phyloP scores from a whole-genome alignment of 805 yeast species.

The Kregervanrija delftensis region DNA sequence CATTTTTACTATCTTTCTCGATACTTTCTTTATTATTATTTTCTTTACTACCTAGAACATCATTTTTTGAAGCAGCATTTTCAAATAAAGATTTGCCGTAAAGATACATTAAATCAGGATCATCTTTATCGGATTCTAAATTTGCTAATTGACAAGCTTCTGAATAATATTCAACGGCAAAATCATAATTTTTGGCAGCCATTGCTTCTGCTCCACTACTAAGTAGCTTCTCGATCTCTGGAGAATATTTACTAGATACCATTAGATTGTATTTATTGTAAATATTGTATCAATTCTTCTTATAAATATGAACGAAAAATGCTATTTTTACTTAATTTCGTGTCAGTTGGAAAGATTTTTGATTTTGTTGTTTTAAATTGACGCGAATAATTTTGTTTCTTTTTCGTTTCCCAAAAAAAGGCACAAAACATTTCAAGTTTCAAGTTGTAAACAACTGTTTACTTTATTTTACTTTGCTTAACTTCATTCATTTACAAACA shows the following conservation, averaged over 20 bases:
- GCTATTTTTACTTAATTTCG: too few species aligned
- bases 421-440: too few species aligned
- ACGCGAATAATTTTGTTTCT: too few species aligned
- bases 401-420: too few species aligned
- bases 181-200: slow-evolving; percentile 58
- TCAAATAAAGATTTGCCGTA: slow-evolving; percentile 80
- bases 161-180: slow-evolving; percentile 65
- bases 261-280: too few species aligned
- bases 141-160: slow-evolving; percentile 60
- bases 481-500: too few species aligned
- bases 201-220: slow-evolving; percentile 58
- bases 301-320: too few species aligned
- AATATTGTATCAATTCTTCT: too few species aligned
- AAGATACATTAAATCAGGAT: slow-evolving; percentile 62
- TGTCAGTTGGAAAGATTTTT: too few species aligned
- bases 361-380: too few species aligned
- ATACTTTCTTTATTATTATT: slow-evolving; percentile 18
- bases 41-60: slow-evolving; percentile 56
- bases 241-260: slow-evolving; percentile 18
- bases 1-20: slow-evolving; percentile 15
- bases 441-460: too few species aligned
- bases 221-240: slow-evolving; percentile 41
- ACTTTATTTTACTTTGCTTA: too few species aligned
- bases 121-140: slow-evolving; percentile 51
- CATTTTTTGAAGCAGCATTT: slow-evolving; percentile 66